Evolutionary conservation across 1,139 yeast genomes (phyloP), one percentile per base, ranked within the genome.

Genomic region (Yamadazyma dendronema): DNA sequence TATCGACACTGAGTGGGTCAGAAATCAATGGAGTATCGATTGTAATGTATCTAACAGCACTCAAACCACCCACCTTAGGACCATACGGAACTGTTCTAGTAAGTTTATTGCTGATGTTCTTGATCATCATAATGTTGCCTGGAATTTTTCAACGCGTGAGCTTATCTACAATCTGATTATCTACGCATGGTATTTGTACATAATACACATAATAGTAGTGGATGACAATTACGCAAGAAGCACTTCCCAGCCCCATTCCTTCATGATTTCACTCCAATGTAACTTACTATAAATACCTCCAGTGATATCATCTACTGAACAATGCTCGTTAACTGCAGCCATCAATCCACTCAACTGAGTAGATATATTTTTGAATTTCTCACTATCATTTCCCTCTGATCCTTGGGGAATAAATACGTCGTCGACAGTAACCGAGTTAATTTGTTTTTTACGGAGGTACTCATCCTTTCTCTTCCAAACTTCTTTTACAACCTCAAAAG

Each of bases 191-290:
- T n/a, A n/a, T n/a, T n/a, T n/a, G n/a, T n/a, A n/a, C n/a, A n/a
- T n/a, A n/a, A n/a, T n/a, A n/a, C n/a, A n/a, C n/a, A n/a, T n/a
- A n/a, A n/a, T n/a, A n/a, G n/a, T 16, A 23, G 17, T 24, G 15
- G 5, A 13, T 11, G 15, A 7, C 17, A 12, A 11, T 43, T 43
- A 65, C 4, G 69, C 83, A 28, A 77, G 54, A 31, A 81, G 54
- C 11, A 81, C 81, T 53, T 81, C 86, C 86, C 87, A 80, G 1
- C 81, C 81, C 87, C 87, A 81, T 47, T 81, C 86, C 47, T 75
- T 74, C 86, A 81, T 81, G 10, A 81, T 77, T 0, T 74, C 61
- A 37, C 79, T 75, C 88, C 88, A 81, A 53, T 81, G 86, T n/a
- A 79, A 60, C 57, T 73, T 67, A 22, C 79, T 71, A 37, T 66